phyloP scores from a whole-genome alignment of 192 early-diverging fungal species.

The Spinellus fusiger region DNA sequence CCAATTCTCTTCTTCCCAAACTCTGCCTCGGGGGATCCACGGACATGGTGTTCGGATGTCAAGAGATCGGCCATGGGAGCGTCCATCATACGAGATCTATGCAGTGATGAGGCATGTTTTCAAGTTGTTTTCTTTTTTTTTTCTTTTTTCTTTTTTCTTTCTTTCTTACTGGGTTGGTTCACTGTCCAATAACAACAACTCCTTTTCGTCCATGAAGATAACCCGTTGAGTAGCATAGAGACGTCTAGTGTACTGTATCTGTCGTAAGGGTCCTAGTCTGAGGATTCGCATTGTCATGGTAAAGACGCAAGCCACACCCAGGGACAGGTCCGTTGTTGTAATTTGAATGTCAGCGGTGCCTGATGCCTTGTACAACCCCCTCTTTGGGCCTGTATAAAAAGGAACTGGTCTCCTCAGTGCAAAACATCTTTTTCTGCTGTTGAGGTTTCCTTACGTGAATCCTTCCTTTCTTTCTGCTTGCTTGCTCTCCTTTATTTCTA shows the following conservation, averaged over 20 bases:
- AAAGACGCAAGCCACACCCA: background rate
- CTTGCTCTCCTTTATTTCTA: background rate
- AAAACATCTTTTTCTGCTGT: background rate
- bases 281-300: background rate
- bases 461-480: background rate
- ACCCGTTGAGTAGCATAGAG: background rate
- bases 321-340: background rate
- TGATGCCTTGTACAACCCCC: background rate
- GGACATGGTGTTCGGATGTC: background rate
- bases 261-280: background rate
- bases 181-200: background rate
- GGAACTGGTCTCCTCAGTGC: background rate
- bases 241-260: background rate
- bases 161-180: background rate
- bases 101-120: background rate
- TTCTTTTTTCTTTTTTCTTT: background rate
- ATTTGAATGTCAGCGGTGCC: background rate
- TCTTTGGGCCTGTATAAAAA: background rate
- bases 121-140: too few relatives aligned
- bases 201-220: slow-evolving; percentile 10
- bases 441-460: background rate
- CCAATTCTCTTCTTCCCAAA: slow-evolving; percentile 41
- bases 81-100: background rate
- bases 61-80: background rate
- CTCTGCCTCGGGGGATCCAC: slow-evolving; percentile 30